phyloP scores from a whole-genome alignment of 2,329 filamentous ascomycete species.

The Colletotrichum sp. region DNA sequence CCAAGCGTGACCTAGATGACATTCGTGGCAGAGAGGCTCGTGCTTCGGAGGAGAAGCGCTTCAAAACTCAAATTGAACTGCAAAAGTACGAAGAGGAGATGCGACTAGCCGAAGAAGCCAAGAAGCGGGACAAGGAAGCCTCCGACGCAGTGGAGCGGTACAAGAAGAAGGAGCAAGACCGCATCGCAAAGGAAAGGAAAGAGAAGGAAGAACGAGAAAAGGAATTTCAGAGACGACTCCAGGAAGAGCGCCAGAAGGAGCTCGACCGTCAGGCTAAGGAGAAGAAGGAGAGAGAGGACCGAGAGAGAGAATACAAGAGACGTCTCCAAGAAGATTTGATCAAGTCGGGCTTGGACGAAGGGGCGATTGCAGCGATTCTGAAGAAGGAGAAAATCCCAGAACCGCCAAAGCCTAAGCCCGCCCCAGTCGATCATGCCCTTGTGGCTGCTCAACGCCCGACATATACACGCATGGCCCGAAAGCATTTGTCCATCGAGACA shows the following conservation, averaged over 20 bases:
- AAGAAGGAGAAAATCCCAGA: conserved; percentile 56
- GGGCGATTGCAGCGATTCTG: conserved; percentile 62
- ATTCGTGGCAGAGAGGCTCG: conserved; percentile 51
- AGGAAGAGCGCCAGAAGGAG: conserved; percentile 53
- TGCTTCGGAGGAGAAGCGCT: conserved; percentile 53
- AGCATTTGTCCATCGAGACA: conserved; percentile 67
- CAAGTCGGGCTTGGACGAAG: conserved; percentile 63
- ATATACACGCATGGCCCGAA: conserved; percentile 68
- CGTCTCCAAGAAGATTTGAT: conserved; percentile 63
- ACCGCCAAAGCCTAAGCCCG: conserved; percentile 19
- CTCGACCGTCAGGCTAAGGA: conserved; percentile 51
- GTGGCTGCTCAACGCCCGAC: conserved; percentile 46
- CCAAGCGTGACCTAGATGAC: conserved; percentile 52
- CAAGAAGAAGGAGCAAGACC: conserved; percentile 53
- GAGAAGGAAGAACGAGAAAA: conserved; percentile 54
- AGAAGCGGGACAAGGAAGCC: conserved; percentile 49
- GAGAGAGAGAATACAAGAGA: conserved; percentile 59
- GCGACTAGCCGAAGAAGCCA: conserved; percentile 48
- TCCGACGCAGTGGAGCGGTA: conserved; percentile 57
- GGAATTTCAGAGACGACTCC: conserved; percentile 60
- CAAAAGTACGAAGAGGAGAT: conserved; percentile 52
- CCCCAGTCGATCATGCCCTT: background rate
- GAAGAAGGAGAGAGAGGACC: conserved; percentile 50
- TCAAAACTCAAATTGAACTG: conserved; percentile 57
- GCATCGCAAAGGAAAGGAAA: conserved; percentile 48